Conservation (phyloP, 495 filamentous ascomycete genomes). For the Articulospora tetracladia region DNA sequence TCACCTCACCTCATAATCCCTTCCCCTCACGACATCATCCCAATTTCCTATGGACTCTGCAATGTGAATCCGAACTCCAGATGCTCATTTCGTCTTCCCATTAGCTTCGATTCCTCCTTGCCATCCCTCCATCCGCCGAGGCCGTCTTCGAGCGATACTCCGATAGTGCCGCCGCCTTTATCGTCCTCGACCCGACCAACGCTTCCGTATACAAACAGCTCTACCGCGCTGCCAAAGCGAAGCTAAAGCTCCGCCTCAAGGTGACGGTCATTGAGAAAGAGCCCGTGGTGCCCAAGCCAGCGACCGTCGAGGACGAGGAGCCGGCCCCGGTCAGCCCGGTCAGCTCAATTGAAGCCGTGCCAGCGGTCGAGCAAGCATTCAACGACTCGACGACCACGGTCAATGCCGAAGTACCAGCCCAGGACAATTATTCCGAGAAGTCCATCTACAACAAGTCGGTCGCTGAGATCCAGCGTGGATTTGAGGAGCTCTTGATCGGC, state of each 20-base stretch:
- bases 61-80: neutral
- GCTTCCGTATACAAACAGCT: conserved; percentile 90
- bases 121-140: conserved; percentile 61
- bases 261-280: conserved; percentile 46
- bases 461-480: conserved; percentile 26
- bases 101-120: conserved; percentile 74
- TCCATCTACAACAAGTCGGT: conserved; percentile 9
- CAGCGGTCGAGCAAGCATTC: neutral
- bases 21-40: too few relatives aligned
- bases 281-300: conserved; percentile 34
- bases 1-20: too few relatives aligned
- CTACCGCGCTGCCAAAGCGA: conserved; percentile 94
- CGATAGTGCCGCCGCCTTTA: conserved; percentile 80
- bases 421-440: conserved; percentile 1
- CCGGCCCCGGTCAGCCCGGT: conserved; percentile 21
- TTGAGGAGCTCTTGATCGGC: conserved; percentile 27
- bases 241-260: conserved; percentile 91
- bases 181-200: conserved; percentile 75
- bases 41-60: neutral
- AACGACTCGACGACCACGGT: neutral
- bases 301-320: conserved; percentile 38
- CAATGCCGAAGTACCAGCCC: neutral
- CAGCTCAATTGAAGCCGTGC: neutral
- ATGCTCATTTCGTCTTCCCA: conserved; percentile 6
- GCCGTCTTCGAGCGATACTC: conserved; percentile 92